A percentile compares a stretch with the other conserved stretches of the same genome.
Conservation (phyloP, 2,329 filamentous ascomycete genomes). For the Lasiodiplodia gonubiensis region DNA sequence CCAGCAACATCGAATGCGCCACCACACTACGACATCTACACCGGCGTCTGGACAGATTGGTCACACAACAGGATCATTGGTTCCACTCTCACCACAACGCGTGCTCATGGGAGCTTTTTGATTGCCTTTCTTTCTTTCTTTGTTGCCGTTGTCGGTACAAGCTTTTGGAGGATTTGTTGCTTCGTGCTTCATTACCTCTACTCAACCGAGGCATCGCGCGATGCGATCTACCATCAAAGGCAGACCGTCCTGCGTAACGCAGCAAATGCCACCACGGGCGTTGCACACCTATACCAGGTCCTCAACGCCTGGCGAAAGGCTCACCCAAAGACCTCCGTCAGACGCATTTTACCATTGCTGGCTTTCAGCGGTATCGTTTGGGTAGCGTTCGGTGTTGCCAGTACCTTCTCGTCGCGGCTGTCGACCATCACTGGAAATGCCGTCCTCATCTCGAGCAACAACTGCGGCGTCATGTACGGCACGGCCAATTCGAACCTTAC, state of each 20-base stretch:
- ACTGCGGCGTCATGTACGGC: conserved; percentile 1
- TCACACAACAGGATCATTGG: conserved; percentile 40
- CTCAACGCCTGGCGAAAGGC: background rate
- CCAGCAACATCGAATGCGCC: too few species aligned
- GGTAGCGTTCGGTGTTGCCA: conserved; percentile 17
- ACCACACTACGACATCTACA: conserved; percentile 30
- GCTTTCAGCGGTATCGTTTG: background rate
- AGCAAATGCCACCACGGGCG: background rate
- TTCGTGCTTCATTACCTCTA: conserved; percentile 33
- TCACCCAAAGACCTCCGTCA: background rate
- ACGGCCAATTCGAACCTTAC: background rate
- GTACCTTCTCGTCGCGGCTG: conserved; percentile 29
- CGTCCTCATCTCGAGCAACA: conserved; percentile 20
- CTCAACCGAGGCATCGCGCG: conserved; percentile 31
- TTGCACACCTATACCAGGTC: background rate
- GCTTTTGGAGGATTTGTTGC: conserved; percentile 34
- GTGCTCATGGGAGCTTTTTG: conserved; percentile 39
- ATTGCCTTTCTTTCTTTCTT: conserved; percentile 45
- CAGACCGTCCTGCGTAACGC: conserved; percentile 26
- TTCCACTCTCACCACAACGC: conserved; percentile 28
- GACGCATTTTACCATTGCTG: conserved; percentile 6
- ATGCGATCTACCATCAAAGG: conserved; percentile 36
- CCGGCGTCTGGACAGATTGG: conserved; percentile 44
- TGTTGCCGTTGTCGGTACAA: conserved; percentile 34
- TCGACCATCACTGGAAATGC: conserved; percentile 6